Percentiles rank a stretch among this genome's conserved stretches.
Evolutionary conservation across 202 grass and related monocot genomes (phyloP).

Genomic region (Panicum virgatum): DNA sequence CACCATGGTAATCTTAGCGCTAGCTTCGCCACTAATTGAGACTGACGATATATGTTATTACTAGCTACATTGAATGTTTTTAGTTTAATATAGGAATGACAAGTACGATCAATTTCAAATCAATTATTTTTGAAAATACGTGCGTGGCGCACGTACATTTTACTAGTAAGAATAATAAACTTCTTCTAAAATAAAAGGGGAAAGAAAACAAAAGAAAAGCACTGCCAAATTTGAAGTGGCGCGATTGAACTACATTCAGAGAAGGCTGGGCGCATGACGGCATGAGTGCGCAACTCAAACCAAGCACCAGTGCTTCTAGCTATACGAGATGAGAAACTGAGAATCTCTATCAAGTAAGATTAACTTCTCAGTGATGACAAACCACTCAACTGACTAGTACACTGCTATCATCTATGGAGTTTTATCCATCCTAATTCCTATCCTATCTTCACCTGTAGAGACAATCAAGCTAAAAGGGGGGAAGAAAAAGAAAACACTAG

Average conservation of each 20-base stretch:
- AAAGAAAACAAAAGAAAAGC: no score
- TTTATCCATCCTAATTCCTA: slow-evolving; percentile 16
- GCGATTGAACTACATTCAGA: background rate
- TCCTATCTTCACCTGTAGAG: slow-evolving; percentile 19
- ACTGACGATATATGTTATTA: no score
- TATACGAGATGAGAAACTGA: background rate
- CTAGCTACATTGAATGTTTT: no score
- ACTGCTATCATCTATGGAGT: slow-evolving; percentile 20
- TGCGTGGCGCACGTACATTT: no score
- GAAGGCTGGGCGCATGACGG: background rate
- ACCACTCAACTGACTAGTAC: slow-evolving; percentile 2
- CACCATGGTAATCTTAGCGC: no score
- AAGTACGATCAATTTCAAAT: no score
- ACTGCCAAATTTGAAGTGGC: background rate
- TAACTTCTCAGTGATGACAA: slow-evolving; percentile 8
- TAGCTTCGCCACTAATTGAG: no score
- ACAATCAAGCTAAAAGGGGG: background rate
- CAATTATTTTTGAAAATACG: no score
- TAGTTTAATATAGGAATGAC: no score
- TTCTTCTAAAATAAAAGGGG: background rate
- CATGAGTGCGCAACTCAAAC: slow-evolving; percentile 6
- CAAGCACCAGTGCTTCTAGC: background rate
- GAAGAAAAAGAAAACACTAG: background rate
- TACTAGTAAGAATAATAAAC: background rate
- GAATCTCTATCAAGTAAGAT: background rate